A percentile compares a stretch with the other conserved stretches of the same genome.
phyloP scores from a whole-genome alignment of 345 rosid species.

The Populus pruinosa region DNA sequence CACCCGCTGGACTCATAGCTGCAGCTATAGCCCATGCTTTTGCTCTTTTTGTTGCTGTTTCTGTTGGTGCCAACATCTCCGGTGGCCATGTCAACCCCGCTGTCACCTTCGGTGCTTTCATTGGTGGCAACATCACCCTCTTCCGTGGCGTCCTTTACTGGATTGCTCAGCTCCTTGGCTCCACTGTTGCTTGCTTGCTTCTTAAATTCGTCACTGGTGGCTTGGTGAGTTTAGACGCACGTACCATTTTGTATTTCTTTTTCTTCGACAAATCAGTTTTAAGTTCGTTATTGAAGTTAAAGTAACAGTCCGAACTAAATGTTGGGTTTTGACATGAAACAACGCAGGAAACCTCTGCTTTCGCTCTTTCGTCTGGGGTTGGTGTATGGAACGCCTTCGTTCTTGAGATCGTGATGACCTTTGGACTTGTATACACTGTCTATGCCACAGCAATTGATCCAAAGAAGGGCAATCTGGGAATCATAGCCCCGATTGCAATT shows the following conservation, averaged over 20 bases:
- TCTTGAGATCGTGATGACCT: slow-evolving; percentile 93
- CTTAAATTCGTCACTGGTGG: slow-evolving; percentile 73
- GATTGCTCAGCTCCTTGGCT: slow-evolving; percentile 88
- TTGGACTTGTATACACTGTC: slow-evolving; percentile 83
- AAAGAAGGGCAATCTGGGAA: slow-evolving; percentile 68
- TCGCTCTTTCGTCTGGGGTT: slow-evolving; percentile 68
- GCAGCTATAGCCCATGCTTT: slow-evolving; percentile 79
- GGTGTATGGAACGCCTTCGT: slow-evolving; percentile 73
- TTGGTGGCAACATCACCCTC: slow-evolving; percentile 87
- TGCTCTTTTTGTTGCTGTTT: slow-evolving; percentile 71
- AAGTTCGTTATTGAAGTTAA: neutral
- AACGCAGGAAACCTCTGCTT: slow-evolving; percentile 55
- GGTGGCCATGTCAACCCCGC: slow-evolving; percentile 97
- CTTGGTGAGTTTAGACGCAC: slow-evolving; percentile 38
- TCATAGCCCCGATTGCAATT: slow-evolving; percentile 72
- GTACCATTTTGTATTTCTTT: too few species aligned
- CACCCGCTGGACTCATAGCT: slow-evolving; percentile 74
- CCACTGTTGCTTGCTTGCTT: slow-evolving; percentile 73
- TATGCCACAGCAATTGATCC: slow-evolving; percentile 93
- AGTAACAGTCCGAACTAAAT: neutral
- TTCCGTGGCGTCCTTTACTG: slow-evolving; percentile 84
- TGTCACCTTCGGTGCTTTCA: slow-evolving; percentile 81
- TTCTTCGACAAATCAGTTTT: too few species aligned
- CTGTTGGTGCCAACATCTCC: slow-evolving; percentile 83
- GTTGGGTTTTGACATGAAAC: neutral